phyloP scores from a whole-genome alignment of 2,329 filamentous ascomycete genomes.

The Hypoxylon sp. region DNA sequence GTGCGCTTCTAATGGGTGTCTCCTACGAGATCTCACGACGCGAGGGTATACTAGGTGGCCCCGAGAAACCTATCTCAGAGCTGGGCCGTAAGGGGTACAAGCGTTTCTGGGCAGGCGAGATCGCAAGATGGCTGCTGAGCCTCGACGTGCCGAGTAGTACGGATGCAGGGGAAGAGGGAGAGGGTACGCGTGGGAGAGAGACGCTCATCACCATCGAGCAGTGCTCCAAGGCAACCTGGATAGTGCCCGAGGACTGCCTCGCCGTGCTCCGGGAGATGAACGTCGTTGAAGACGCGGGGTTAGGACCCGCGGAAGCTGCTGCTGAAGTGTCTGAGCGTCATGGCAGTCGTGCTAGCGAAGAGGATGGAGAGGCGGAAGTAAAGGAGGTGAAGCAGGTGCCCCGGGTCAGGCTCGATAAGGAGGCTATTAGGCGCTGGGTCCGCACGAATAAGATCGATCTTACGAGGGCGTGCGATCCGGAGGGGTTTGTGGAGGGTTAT shows the following conservation, averaged over 20 bases:
- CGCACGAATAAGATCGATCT: constrained; percentile 73
- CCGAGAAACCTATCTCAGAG: constrained; percentile 92
- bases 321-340: background rate
- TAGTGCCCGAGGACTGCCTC: constrained; percentile 87
- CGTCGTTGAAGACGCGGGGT: constrained; percentile 67
- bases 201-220: constrained; percentile 76
- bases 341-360: background rate
- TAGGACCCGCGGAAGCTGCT: constrained; percentile 12
- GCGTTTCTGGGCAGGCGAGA: constrained; percentile 88
- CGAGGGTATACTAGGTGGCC: constrained; percentile 88
- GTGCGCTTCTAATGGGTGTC: constrained; percentile 89
- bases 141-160: constrained; percentile 56
- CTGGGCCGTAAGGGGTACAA: constrained; percentile 86
- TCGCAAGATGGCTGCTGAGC: constrained; percentile 76
- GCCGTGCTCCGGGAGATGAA: constrained; percentile 84
- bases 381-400: constrained; percentile 56
- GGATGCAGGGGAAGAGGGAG: constrained; percentile 14
- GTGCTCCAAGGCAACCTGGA: constrained; percentile 84
- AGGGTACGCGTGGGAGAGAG: constrained; percentile 54
- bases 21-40: constrained; percentile 92
- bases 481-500: constrained; percentile 81
- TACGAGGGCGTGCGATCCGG: constrained; percentile 76
- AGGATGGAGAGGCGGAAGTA: constrained; percentile 34
- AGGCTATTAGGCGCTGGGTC: constrained; percentile 76
- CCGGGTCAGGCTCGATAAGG: constrained; percentile 68